Evolutionary conservation across 2,329 filamentous ascomycete species (phyloP), one percentile per base, ranked within the genome.

Genomic region (Exophiala sp.): DNA sequence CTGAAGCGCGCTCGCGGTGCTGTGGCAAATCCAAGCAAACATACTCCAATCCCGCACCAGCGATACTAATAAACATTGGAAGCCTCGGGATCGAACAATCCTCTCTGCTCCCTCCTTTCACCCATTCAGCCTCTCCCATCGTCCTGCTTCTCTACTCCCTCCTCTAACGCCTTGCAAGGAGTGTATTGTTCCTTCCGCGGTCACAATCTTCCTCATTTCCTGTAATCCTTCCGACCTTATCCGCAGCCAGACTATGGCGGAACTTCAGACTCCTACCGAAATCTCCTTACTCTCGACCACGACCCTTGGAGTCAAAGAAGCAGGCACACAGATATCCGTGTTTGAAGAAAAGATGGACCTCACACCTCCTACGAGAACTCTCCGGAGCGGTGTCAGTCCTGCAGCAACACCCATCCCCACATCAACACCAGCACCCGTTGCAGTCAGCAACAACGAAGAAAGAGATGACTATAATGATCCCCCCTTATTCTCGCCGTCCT

Each of bases 401-500:
- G 37, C 37, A 16, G 16, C 45, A 10, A 38, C 39, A 34, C 27
- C 38, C 35, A 27, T 32, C 18, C 27, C 50, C 2, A 34, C 23
- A 22, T 34, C 48, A 24, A 24, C 21, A 32, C 22, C 48, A 8
- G 30, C 22, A 7, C 10, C 40, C 6, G 39, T 30, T 9, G 44
- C 22, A 34, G 29, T 16, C 23, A n/a, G 19, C 29, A 29, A 46
- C 23, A n/a, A 14, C 29, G 24, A 46, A 22, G 30, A 48, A 21
- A 9, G 27, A 24, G 37, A 23, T 16, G 53, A 48, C 14, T 29
- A 62, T 47, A 66, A 73, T 42, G 71, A 79, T 59, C 55, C 62
- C 22, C 83, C 81, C 29, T 85, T 96, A 67, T 96, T 96, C 77
- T 78, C 83, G 50, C 65, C 78, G 56, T 72, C 81, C 55, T 83